Conservation (phyloP, 2,329 filamentous ascomycete species). For the Exophiala sideris region DNA sequence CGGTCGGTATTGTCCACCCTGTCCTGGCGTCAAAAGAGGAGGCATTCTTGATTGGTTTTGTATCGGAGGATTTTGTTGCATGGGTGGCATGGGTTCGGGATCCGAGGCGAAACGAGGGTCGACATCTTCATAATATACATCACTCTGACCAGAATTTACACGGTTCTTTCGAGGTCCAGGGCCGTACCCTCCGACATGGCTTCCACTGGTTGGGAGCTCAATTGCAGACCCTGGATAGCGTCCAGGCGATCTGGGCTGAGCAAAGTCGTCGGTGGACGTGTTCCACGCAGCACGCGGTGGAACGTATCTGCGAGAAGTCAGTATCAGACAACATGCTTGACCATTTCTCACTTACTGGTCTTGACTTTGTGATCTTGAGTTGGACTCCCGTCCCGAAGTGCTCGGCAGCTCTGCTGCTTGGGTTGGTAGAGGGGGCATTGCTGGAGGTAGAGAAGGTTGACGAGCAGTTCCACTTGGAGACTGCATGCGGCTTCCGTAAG, state of each 20-base stretch:
- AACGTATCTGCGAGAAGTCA: slow-evolving; percentile 34
- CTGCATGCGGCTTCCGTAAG: slow-evolving; percentile 24
- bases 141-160: slow-evolving; percentile 34
- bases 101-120: slow-evolving; percentile 76
- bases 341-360: slow-evolving; percentile 19
- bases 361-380: slow-evolving; percentile 20
- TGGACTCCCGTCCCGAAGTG: slow-evolving; percentile 8
- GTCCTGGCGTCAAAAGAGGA: slow-evolving; percentile 39
- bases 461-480: slow-evolving; percentile 44
- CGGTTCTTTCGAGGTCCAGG: slow-evolving; percentile 29
- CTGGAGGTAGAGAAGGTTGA: slow-evolving; percentile 55
- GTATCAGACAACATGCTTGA: background rate
- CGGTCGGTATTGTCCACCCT: slow-evolving; percentile 7
- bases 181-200: slow-evolving; percentile 44
- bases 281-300: slow-evolving; percentile 47
- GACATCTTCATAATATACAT: slow-evolving; percentile 83
- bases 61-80: slow-evolving; percentile 30
- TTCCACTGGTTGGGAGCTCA: slow-evolving; percentile 47
- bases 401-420: slow-evolving; percentile 14
- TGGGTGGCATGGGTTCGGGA: slow-evolving; percentile 27
- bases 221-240: slow-evolving; percentile 29
- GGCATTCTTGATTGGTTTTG: slow-evolving; percentile 32
- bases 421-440: slow-evolving; percentile 53
- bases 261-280: slow-evolving; percentile 11
- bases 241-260: slow-evolving; percentile 16